Conservation (phyloP, 176 grass and related monocot species). For the Calamus simplicifolius region DNA sequence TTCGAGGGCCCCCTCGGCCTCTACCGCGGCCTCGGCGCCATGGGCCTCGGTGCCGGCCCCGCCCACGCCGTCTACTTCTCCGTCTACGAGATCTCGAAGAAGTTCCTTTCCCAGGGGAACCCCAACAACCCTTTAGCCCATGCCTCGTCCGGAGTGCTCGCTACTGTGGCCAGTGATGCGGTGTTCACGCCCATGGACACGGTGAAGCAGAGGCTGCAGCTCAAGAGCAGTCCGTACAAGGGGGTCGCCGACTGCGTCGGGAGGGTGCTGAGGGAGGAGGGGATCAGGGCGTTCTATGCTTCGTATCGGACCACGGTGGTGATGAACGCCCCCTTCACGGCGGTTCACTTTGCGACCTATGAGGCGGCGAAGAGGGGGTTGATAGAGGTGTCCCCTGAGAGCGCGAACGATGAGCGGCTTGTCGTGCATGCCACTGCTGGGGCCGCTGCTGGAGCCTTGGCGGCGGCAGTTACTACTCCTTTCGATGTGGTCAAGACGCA, state of each 20-base stretch:
- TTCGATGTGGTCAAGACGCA: slow-evolving; percentile 88
- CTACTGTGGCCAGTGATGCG: slow-evolving; percentile 66
- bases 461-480: slow-evolving; percentile 55
- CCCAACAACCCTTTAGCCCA: slow-evolving; percentile 69
- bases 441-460: slow-evolving; percentile 61
- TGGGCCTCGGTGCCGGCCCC: slow-evolving; percentile 75
- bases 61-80: slow-evolving; percentile 92
- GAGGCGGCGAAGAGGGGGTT: slow-evolving; percentile 77
- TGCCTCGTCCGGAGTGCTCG: slow-evolving; percentile 64
- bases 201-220: slow-evolving; percentile 90
- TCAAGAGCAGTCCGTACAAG: slow-evolving; percentile 70
- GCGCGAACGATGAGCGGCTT: slow-evolving; percentile 52
- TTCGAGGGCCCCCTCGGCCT: slow-evolving; percentile 41
- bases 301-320: slow-evolving; percentile 75
- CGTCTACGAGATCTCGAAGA: slow-evolving; percentile 76
- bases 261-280: slow-evolving; percentile 68
- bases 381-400: slow-evolving; percentile 38
- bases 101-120: slow-evolving; percentile 36
- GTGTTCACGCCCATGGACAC: slow-evolving; percentile 95
- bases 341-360: slow-evolving; percentile 74
- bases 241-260: slow-evolving; percentile 61
- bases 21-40: slow-evolving; percentile 78
- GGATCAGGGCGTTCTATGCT: slow-evolving; percentile 45
- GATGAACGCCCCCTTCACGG: slow-evolving; percentile 87
- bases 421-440: slow-evolving; percentile 74